phyloP scores from a whole-genome alignment of 2,329 filamentous ascomycete genomes.

The Nemania sp. region DNA sequence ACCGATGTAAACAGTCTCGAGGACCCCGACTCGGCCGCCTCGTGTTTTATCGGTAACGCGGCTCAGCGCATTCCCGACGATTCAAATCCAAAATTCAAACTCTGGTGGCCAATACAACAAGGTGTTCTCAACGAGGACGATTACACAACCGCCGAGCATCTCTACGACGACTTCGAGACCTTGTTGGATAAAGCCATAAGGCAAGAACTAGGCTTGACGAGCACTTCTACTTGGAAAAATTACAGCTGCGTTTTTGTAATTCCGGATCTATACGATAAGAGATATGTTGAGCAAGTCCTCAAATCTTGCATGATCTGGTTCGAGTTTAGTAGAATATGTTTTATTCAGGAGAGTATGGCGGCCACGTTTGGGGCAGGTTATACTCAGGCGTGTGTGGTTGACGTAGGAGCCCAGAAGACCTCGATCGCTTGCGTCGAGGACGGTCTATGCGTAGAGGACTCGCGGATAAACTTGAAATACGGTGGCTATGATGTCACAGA shows the following conservation, averaged over 20 bases:
- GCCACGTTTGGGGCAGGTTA: slow-evolving; percentile 96
- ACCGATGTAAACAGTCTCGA: slow-evolving; percentile 79
- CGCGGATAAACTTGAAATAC: slow-evolving; percentile 92
- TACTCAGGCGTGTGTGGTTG: slow-evolving; percentile 92
- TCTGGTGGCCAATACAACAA: slow-evolving; percentile 90
- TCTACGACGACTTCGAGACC: slow-evolving; percentile 88
- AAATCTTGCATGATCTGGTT: slow-evolving; percentile 90
- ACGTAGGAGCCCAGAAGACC: slow-evolving; percentile 97
- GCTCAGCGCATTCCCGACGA: slow-evolving; percentile 90
- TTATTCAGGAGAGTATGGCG: slow-evolving; percentile 95
- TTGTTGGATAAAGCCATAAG: slow-evolving; percentile 89
- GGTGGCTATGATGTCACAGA: slow-evolving; percentile 94
- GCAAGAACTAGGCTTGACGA: slow-evolving; percentile 82
- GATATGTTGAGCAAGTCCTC: slow-evolving; percentile 86
- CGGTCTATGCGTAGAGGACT: slow-evolving; percentile 93
- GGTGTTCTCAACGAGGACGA: slow-evolving; percentile 93
- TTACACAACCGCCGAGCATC: slow-evolving; percentile 81
- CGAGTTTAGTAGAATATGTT: slow-evolving; percentile 87
- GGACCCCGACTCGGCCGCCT: slow-evolving; percentile 70
- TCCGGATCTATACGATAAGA: slow-evolving; percentile 95
- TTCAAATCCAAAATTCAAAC: slow-evolving; percentile 87
- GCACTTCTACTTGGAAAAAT: slow-evolving; percentile 84
- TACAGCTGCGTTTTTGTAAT: slow-evolving; percentile 98
- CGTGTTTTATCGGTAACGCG: slow-evolving; percentile 82
- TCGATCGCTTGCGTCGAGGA: slow-evolving; percentile 98